Evolutionary conservation across 352 stramenopile genomes (phyloP).

Genomic region (Pythium utonaiense): DNA sequence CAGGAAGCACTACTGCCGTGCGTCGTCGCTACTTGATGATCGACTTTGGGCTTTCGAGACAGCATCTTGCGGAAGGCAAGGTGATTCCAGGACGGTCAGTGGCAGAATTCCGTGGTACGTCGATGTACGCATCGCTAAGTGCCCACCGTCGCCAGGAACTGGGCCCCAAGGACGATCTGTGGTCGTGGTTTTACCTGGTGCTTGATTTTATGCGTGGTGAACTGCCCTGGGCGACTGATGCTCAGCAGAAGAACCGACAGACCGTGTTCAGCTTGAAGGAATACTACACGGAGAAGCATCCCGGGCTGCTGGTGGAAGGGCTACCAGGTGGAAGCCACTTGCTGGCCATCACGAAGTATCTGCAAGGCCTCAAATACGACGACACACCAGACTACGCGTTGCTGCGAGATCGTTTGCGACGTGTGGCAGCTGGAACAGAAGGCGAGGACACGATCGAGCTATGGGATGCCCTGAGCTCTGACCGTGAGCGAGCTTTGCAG

Average conservation of each 20-base stretch:
- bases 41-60: slow-evolving; percentile 81
- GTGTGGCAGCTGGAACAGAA: slow-evolving; percentile 29
- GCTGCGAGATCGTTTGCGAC: slow-evolving; percentile 35
- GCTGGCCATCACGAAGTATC: slow-evolving; percentile 73
- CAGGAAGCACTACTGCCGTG: slow-evolving; percentile 1
- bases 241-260: slow-evolving; percentile 81
- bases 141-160: slow-evolving; percentile 78
- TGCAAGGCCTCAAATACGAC: slow-evolving; percentile 70
- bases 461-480: slow-evolving; percentile 38
- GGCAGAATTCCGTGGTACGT: slow-evolving; percentile 86
- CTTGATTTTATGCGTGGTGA: slow-evolving; percentile 87
- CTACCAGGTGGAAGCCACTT: slow-evolving; percentile 64
- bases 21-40: slow-evolving; percentile 71
- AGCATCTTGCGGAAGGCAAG: slow-evolving; percentile 63
- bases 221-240: slow-evolving; percentile 75
- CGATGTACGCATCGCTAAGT: slow-evolving; percentile 87
- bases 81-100: slow-evolving; percentile 53
- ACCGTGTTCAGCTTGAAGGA: slow-evolving; percentile 80
- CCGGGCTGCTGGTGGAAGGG: slow-evolving; percentile 65
- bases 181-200: slow-evolving; percentile 88
- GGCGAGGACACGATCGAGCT: slow-evolving; percentile 43
- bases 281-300: slow-evolving; percentile 76
- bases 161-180: slow-evolving; percentile 83
- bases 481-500: slow-evolving; percentile 48
- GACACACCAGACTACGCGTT: slow-evolving; percentile 69